These are phyloP conservation scores for Yamadazyma blattariae DNA, from an alignment of 1,139 yeast species.

Conservation along the genomic window DNA sequence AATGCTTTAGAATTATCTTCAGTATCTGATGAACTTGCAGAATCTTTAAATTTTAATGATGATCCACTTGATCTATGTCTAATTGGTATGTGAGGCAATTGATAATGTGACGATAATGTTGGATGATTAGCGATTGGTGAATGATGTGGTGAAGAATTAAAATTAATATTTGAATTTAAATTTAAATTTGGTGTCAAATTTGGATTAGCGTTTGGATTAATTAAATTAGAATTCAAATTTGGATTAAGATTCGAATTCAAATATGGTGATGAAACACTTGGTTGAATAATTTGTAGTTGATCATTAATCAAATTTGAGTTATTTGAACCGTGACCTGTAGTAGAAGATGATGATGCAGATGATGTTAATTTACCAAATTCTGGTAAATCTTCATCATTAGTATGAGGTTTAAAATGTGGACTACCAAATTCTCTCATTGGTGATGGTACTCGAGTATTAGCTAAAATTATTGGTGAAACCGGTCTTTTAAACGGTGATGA, in stretches of 20 bases:
- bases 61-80: constrained; percentile 26
- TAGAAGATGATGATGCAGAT: too few relatives aligned
- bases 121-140: not conserved
- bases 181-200: too few relatives aligned
- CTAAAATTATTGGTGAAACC: constrained; percentile 28
- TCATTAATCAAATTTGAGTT: too few relatives aligned
- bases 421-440: constrained; percentile 23
- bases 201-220: too few relatives aligned
- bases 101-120: not conserved
- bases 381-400: constrained; percentile 33
- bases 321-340: too few relatives aligned
- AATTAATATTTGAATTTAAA: too few relatives aligned
- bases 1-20: constrained; percentile 60
- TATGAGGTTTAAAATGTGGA: constrained; percentile 22
- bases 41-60: constrained; percentile 32
- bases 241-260: constrained; percentile 4
- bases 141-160: not conserved
- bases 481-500: constrained; percentile 39
- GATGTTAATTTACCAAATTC: constrained; percentile 15
- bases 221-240: constrained; percentile 1
- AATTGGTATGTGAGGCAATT: constrained; percentile 5
- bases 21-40: constrained; percentile 68
- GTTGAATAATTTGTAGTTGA: not conserved
- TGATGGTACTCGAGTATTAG: constrained; percentile 18
- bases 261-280: constrained; percentile 4